Conservation (phyloP, 2,329 filamentous ascomycete genomes). For the Nannizziopsis arthrosporioides region DNA sequence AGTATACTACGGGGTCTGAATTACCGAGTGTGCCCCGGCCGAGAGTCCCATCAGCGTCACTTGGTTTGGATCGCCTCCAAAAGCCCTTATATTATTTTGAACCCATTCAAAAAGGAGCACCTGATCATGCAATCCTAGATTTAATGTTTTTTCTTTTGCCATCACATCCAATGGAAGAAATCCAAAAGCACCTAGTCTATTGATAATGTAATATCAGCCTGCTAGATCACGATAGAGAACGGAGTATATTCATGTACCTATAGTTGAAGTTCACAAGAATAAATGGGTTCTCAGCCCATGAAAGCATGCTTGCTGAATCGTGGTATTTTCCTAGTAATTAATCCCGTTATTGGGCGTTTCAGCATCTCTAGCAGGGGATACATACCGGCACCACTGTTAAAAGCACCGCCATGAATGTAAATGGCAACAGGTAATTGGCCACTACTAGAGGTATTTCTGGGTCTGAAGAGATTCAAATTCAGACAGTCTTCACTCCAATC, state of each 20-base stretch:
- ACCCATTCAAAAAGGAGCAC: conserved; percentile 26
- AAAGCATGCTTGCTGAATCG: conserved; percentile 51
- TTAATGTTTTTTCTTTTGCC: conserved; percentile 43
- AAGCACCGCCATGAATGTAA: conserved; percentile 34
- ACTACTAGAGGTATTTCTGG: conserved; percentile 14
- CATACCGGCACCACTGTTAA: conserved; percentile 24
- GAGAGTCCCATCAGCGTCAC: conserved; percentile 32
- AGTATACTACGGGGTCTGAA: neutral
- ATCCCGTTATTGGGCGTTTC: neutral
- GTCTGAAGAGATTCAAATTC: conserved; percentile 33
- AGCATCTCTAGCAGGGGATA: neutral
- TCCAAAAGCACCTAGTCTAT: conserved; percentile 42
- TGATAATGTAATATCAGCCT: neutral
- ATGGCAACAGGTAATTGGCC: conserved; percentile 30
- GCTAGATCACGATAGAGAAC: neutral
- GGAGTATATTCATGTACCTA: conserved; percentile 18
- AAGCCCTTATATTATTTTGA: conserved; percentile 21
- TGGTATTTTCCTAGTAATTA: conserved; percentile 32
- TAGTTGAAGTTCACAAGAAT: conserved; percentile 38
- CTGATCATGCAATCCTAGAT: conserved; percentile 30
- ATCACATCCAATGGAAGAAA: conserved; percentile 51
- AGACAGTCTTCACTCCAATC: conserved; percentile 37
- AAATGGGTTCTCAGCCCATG: conserved; percentile 39
- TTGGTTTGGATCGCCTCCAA: conserved; percentile 23
- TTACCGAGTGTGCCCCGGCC: conserved; percentile 44